Conservation (phyloP, 441 rosid genomes). For the Gossypium lobatum region DNA sequence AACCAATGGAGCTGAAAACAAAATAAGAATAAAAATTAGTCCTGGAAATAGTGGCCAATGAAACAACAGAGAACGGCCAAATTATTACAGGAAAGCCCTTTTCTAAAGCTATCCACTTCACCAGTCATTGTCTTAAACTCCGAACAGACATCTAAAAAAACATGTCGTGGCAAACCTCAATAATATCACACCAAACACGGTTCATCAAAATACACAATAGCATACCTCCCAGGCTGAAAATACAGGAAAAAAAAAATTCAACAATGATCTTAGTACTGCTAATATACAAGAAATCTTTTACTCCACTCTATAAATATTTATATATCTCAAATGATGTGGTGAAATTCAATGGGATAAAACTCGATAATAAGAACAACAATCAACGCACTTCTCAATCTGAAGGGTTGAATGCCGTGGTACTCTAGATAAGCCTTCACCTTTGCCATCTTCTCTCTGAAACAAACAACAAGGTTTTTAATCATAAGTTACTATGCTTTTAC, state of each 20-base stretch:
- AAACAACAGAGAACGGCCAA: not conserved
- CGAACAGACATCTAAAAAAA: conserved; percentile 23
- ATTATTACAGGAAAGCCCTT: conserved; percentile 15
- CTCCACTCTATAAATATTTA: conserved; percentile 6
- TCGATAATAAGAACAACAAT: conserved; percentile 10
- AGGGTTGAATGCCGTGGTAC: not conserved
- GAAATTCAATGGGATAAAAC: conserved; percentile 14
- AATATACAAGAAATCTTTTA: conserved; percentile 35
- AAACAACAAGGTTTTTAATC: conserved; percentile 6
- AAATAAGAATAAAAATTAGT: not conserved
- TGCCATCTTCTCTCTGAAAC: conserved; percentile 83
- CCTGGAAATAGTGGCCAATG: not conserved
- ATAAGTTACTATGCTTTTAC: not conserved
- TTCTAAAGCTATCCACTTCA: conserved; percentile 8
- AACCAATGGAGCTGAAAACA: not conserved
- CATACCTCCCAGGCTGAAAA: conserved; percentile 3
- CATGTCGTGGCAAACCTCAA: conserved; percentile 29
- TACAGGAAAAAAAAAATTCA: not conserved
- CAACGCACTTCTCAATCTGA: conserved; percentile 12
- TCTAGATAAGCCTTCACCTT: conserved; percentile 42
- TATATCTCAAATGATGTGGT: not conserved
- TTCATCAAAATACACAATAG: conserved; percentile 17
- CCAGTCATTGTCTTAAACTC: conserved; percentile 16
- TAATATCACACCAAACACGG: conserved; percentile 32
- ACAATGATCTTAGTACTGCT: conserved; percentile 3